Evolutionary conservation across 306 rosid species (phyloP), one percentile per base, ranked within the genome.

Genomic region (Prunus davidiana): DNA sequence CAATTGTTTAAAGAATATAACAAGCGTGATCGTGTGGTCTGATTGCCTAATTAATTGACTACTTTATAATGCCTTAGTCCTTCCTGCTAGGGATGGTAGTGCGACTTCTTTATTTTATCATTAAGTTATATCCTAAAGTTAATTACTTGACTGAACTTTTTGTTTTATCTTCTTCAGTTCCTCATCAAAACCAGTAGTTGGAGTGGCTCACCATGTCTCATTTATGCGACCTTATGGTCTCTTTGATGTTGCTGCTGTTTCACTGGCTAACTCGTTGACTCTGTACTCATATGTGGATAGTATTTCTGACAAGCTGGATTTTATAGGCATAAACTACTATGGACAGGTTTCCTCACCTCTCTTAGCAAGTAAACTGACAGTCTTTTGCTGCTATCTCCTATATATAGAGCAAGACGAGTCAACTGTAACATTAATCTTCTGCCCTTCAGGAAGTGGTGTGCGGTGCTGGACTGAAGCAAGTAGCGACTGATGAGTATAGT

Each of bases 201-300:
- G 99, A 78, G 92, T 84, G 41, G 91, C 99, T 19, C 97, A 92
- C 91, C 90, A 95, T 74, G 97, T 89, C 81, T 95, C 97, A 25
- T 95, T 95, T 76, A 92, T 92, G 97, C 91, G 99, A 52, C 97
- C 99, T 46, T 86, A 86, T 69, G 97, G 98, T 74, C 90, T 92
- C 80, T 95, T 92, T 79, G 97, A 90, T 83, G 83, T 87, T 69
- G 89, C 97, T 83, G 87, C 92, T 71, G 97, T 90, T 78, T 54
- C 88, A 14, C n/a, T 90, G 86, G 97, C 93, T 15, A 92, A 89
- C 79, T 89, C 97, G 76, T 50, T 95, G 91, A 87, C 97, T 45
- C 69, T 90, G 74, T 92, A 87, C 81, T 93, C 97, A 20, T 92
- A 67, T 72, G 77, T 92, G 22, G 99, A 95, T 89, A 83, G 81